phyloP scores from a whole-genome alignment of 2,329 filamentous ascomycete species.

The Hypoxylon sp. region DNA sequence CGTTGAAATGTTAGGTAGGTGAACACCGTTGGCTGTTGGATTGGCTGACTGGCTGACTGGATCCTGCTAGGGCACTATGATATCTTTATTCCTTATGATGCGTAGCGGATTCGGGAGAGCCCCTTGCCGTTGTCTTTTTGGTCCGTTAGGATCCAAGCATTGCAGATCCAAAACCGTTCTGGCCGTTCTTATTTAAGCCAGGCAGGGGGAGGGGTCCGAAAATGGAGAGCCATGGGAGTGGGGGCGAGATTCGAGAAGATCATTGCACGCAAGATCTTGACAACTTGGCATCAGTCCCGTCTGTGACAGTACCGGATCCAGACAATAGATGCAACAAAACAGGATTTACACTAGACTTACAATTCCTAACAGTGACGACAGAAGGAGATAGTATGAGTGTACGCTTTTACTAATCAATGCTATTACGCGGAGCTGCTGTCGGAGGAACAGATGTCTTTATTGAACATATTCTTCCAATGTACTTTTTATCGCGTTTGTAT shows the following conservation, averaged over 20 bases:
- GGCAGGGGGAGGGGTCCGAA: conserved; percentile 11
- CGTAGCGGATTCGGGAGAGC: conserved; percentile 31
- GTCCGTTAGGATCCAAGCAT: conserved; percentile 25
- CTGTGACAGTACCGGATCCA: not conserved
- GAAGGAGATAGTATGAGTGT: not conserved
- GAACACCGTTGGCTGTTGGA: not conserved
- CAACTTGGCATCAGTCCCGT: conserved; percentile 24
- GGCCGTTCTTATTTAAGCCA: conserved; percentile 12
- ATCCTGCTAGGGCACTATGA: conserved; percentile 14
- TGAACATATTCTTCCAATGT: not conserved
- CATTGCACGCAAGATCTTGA: conserved; percentile 19
- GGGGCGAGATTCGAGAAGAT: conserved; percentile 3
- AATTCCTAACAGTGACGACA: not conserved
- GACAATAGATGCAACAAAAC: not conserved
- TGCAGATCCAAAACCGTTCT: conserved; percentile 13
- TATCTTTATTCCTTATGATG: conserved; percentile 26
- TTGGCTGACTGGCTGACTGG: conserved; percentile 8
- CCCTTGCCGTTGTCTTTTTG: conserved; percentile 19
- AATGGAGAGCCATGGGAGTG: conserved; percentile 3
- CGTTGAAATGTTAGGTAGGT: conserved; percentile 10
- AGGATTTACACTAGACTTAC: not conserved
- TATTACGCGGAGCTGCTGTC: not conserved
- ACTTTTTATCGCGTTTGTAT: conserved; percentile 3
- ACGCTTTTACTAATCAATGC: not conserved
- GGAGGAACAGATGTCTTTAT: not conserved